Evolutionary conservation across 1,284 basidiomycete species (phyloP), one percentile per base, ranked within the genome.

Genomic region (Cronartium ribicola): DNA sequence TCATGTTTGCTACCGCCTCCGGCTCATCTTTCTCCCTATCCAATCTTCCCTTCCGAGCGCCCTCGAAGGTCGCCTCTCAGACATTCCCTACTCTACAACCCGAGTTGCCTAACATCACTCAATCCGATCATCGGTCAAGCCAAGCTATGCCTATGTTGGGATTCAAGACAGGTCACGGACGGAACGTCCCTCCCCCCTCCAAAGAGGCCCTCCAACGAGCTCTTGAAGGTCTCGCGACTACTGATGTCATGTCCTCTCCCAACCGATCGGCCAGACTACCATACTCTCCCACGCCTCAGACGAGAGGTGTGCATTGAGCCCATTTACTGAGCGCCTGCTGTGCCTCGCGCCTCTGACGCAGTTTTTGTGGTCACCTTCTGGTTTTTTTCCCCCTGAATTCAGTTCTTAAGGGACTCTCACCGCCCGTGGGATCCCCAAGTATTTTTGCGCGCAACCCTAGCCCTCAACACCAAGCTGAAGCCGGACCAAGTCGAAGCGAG

Each of bases 261-360:
- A 37, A 64, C 5, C 67, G 43, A n/a, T 61, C 61, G 7, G 36
- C 39, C 43, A 44, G 40, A 6, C 36, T 64, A n/a, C 69, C 69
- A 36, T 61, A 65, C 17, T 71, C 69, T 22, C 69, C 69, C 39
- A 71, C 60, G 41, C 69, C 69, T 57, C 62, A 46, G 13, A 60
- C 61, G n/a, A n/a, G 69, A 71, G 69, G 69, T 71, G 36, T 20
- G 46, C 55, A 37, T 70, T 39, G 44, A 22, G 44, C 20, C 57
- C 17, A 22, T 22, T n/a, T 65, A 43, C 46, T 60, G 13, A 29
- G 29, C 29, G 29, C 29, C 29, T 29, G 29, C 29, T 29, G 29
- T 29, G 29, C 29, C 29, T 29, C 29, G 29, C 29, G 29, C 29
- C 29, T 29, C 29, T 29, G 29, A 29, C 29, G 29, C 29, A 29